A percentile compares a stretch with the other conserved stretches of the same genome.
Evolutionary conservation across 2,329 filamentous ascomycete species (phyloP).

Genomic region (Raffaelea arxii): DNA sequence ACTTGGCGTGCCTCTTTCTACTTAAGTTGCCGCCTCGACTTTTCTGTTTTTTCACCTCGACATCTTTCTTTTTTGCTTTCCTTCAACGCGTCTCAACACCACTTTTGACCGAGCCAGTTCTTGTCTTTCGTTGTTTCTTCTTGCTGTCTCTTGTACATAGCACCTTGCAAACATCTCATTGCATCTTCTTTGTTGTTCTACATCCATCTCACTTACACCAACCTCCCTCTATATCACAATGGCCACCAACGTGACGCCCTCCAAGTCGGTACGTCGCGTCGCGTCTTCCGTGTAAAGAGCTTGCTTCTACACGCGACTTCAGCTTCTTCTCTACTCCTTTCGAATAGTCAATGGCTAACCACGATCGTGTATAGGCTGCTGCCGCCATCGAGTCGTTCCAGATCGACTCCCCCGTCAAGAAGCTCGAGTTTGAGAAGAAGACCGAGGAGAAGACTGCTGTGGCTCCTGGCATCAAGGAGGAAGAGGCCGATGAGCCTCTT

Average conservation of each 20-base stretch:
- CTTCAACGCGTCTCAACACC: conserved; percentile 6
- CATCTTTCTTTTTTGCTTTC: background rate
- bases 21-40: conserved; percentile 12
- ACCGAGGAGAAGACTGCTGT: conserved; percentile 53
- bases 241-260: conserved; percentile 44
- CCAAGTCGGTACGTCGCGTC: conserved; percentile 21
- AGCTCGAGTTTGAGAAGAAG: conserved; percentile 59
- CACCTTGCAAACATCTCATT: background rate
- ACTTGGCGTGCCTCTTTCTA: conserved; percentile 13
- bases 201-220: background rate
- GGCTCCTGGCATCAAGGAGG: conserved; percentile 41
- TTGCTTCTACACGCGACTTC: background rate
- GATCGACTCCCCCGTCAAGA: conserved; percentile 89
- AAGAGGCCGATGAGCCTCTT: conserved; percentile 77
- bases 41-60: conserved; percentile 9
- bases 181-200: background rate
- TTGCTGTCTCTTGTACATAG: conserved; percentile 6
- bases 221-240: conserved; percentile 38
- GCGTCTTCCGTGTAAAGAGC: conserved; percentile 7
- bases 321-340: background rate
- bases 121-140: conserved; percentile 2
- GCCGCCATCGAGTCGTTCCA: conserved; percentile 80
- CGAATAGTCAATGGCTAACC: conserved; percentile 21
- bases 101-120: background rate
- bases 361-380: conserved; percentile 53